Percentiles rank a stretch among this genome's conserved stretches.
Conservation (phyloP, 345 rosid genomes). For the Pelargonium nanum region DNA sequence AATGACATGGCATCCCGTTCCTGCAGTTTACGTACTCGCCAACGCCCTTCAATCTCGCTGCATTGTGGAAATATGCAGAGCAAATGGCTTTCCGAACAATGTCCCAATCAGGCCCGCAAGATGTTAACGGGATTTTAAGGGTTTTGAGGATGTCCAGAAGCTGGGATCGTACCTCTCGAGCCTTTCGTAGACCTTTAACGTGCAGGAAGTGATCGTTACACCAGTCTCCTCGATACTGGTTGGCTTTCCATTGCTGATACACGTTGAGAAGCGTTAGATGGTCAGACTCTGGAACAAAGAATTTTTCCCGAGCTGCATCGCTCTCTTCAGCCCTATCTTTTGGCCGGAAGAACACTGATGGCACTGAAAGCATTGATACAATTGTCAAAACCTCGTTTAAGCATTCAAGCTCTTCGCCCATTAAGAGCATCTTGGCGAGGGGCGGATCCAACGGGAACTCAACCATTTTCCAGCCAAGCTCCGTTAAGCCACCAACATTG, state of each 20-base stretch:
- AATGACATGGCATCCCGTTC: slow-evolving; percentile 86
- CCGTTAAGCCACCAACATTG: slow-evolving; percentile 80
- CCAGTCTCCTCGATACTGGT: slow-evolving; percentile 94
- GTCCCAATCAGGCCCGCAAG: slow-evolving; percentile 74
- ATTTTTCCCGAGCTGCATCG: slow-evolving; percentile 82
- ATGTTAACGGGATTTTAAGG: slow-evolving; percentile 63
- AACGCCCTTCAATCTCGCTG: slow-evolving; percentile 84
- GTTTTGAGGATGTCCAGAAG: slow-evolving; percentile 83
- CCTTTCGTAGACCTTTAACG: slow-evolving; percentile 75
- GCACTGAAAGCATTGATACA: slow-evolving; percentile 98
- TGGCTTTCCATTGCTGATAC: slow-evolving; percentile 89
- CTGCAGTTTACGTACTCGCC: slow-evolving; percentile 88
- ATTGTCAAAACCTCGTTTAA: slow-evolving; percentile 88
- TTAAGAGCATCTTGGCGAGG: slow-evolving; percentile 96
- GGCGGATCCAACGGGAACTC: slow-evolving; percentile 97
- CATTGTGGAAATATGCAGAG: slow-evolving; percentile 91
- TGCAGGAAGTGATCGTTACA: slow-evolving; percentile 78
- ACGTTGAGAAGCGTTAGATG: slow-evolving; percentile 77
- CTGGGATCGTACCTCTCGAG: slow-evolving; percentile 94
- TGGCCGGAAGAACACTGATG: slow-evolving; percentile 93
- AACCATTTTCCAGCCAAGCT: slow-evolving; percentile 97
- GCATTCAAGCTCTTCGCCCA: slow-evolving; percentile 75
- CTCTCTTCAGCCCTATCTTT: slow-evolving; percentile 95
- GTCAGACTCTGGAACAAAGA: slow-evolving; percentile 91
- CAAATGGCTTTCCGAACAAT: slow-evolving; percentile 72